Percentiles rank a stretch among this genome's conserved stretches.
phyloP scores from a whole-genome alignment of 2,329 filamentous ascomycete genomes.

The Leptographium flavum region DNA sequence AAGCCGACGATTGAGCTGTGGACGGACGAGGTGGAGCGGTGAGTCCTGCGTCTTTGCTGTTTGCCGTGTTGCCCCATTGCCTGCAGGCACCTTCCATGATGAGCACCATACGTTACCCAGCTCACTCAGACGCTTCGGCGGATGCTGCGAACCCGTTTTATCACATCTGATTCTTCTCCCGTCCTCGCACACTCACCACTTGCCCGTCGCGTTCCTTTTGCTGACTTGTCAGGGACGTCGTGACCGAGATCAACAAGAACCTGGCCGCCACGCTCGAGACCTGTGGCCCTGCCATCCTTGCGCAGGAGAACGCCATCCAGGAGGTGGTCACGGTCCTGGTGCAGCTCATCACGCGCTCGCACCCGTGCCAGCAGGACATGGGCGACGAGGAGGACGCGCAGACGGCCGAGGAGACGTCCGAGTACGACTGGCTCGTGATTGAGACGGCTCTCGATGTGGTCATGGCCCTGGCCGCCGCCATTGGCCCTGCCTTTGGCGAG shows the following conservation, averaged over 20 bases:
- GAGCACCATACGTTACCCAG: conserved; percentile 91
- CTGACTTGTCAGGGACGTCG: conserved; percentile 49
- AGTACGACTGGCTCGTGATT: conserved; percentile 95
- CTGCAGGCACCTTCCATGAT: conserved; percentile 49
- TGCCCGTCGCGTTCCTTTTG: conserved; percentile 2
- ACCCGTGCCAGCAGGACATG: conserved; percentile 85
- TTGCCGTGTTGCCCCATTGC: not conserved
- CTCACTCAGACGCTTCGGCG: conserved; percentile 94
- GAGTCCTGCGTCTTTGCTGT: conserved; percentile 53
- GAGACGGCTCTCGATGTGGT: conserved; percentile 89
- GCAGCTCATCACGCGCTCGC: conserved; percentile 74
- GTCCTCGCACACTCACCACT: no score
- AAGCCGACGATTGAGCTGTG: conserved; percentile 73
- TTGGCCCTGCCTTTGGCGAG: conserved; percentile 69
- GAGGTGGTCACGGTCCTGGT: conserved; percentile 63
- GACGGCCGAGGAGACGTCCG: conserved; percentile 63
- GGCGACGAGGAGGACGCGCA: conserved; percentile 66
- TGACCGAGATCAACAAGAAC: conserved; percentile 92
- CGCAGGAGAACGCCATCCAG: conserved; percentile 57
- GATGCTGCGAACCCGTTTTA: conserved; percentile 76
- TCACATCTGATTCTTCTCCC: conserved; percentile 38
- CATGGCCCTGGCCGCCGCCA: conserved; percentile 66
- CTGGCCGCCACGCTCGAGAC: conserved; percentile 80
- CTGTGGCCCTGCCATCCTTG: conserved; percentile 74
- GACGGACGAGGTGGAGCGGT: conserved; percentile 88